Evolutionary conservation across 1,284 basidiomycete genomes (phyloP).

Genomic region (Singerocomus inundabilis): DNA sequence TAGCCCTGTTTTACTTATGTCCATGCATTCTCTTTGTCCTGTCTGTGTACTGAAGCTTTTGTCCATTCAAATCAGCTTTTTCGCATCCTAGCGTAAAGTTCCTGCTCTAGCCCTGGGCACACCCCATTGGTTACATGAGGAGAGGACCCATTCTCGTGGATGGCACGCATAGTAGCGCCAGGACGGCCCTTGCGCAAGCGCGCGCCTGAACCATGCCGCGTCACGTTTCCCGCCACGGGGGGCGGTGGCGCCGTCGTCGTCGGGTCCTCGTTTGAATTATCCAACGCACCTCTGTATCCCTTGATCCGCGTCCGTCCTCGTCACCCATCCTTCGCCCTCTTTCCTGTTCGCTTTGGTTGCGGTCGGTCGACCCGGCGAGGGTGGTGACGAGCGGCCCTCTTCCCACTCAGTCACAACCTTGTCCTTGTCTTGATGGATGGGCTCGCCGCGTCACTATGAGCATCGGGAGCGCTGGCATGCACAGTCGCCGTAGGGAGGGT

Average conservation of each 20-base stretch:
- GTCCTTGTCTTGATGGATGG: constrained; percentile 9
- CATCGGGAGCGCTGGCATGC: constrained; percentile 6
- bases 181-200: constrained; percentile 30
- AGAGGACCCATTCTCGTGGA: constrained; percentile 2
- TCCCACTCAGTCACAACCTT: constrained; percentile 12
- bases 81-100: too few species aligned
- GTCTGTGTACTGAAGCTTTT: too few species aligned
- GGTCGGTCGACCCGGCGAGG: background rate
- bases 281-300: background rate
- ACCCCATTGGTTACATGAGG: too few species aligned
- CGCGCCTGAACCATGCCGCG: constrained; percentile 5
- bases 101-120: too few species aligned
- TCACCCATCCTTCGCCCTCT: constrained; percentile 24
- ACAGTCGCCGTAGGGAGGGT: background rate
- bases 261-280: constrained; percentile 18
- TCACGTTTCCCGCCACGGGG: background rate
- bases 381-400: constrained; percentile 2
- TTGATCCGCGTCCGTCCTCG: constrained; percentile 29
- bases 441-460: background rate
- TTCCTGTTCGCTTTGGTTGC: background rate
- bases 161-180: background rate
- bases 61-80: too few species aligned
- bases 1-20: too few species aligned
- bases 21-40: too few species aligned
- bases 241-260: too few species aligned